phyloP scores from a whole-genome alignment of 805 yeast genomes.

The Candida montana region DNA sequence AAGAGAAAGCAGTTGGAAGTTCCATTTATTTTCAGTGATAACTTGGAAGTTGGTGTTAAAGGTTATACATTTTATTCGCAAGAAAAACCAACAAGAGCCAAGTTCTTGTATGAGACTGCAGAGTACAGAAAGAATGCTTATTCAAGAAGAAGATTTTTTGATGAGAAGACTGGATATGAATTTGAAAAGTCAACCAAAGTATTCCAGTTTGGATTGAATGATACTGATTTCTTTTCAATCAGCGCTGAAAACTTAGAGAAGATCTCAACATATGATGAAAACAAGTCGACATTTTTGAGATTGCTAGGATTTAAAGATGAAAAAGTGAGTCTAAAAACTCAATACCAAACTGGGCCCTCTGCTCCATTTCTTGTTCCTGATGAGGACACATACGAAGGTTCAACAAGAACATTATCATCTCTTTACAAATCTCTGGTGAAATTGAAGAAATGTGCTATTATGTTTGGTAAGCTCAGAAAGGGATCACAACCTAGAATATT shows the following conservation, averaged over 20 bases:
- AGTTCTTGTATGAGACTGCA: constrained; percentile 48
- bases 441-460: constrained; percentile 52
- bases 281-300: constrained; percentile 46
- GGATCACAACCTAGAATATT: constrained; percentile 52
- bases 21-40: constrained; percentile 50
- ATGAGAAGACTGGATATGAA: constrained; percentile 40
- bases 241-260: constrained; percentile 32
- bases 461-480: constrained; percentile 62
- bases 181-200: constrained; percentile 33
- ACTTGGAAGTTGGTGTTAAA: constrained; percentile 56
- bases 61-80: constrained; percentile 64
- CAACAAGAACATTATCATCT: constrained; percentile 61
- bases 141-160: constrained; percentile 35
- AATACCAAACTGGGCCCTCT: constrained; percentile 49
- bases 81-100: constrained; percentile 45
- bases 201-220: constrained; percentile 36
- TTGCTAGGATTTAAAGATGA: constrained; percentile 62
- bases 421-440: constrained; percentile 55
- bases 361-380: constrained; percentile 60
- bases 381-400: constrained; percentile 52
- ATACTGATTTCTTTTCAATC: constrained; percentile 35
- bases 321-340: constrained; percentile 38
- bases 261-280: constrained; percentile 29
- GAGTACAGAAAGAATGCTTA: constrained; percentile 49
- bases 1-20: constrained; percentile 59